Percentiles rank a stretch among this genome's conserved stretches.
These are phyloP conservation scores for Fusarium pseudoanthophilum DNA, from an alignment of 2,329 filamentous ascomycete species.

Conservation along the genomic window DNA sequence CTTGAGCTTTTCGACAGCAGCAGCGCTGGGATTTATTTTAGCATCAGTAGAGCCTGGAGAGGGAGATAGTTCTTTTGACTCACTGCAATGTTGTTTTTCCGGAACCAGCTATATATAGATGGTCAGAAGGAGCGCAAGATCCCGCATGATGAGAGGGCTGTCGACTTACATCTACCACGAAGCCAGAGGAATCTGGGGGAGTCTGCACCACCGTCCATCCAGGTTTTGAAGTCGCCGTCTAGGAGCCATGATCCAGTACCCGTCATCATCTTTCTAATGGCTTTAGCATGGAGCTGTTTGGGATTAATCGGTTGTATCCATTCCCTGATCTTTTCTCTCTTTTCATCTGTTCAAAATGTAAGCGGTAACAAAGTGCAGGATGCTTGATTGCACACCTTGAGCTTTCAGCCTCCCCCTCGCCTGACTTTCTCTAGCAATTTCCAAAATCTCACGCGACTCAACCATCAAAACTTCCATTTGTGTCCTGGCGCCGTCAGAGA, in stretches of 20 bases:
- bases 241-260: not conserved
- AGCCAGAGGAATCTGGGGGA: not conserved
- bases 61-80: not conserved
- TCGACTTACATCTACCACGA: not conserved
- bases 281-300: rapidly evolving
- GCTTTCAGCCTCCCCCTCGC: not conserved
- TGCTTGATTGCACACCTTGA: rapidly evolving
- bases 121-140: rapidly evolving
- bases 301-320: not conserved
- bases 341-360: not conserved
- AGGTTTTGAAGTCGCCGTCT: not conserved
- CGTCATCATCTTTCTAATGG: rapidly evolving
- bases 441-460: not conserved
- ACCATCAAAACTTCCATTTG: not conserved
- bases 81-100: not conserved
- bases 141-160: rapidly evolving
- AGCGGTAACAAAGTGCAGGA: rapidly evolving
- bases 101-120: rapidly evolving
- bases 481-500: not conserved
- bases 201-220: rapidly evolving
- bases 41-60: not conserved
- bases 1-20: not conserved
- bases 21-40: not conserved
- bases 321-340: rapidly evolving
- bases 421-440: not conserved